Evolutionary conservation across 768 basidiomycete species (phyloP), one percentile per base, ranked within the genome.

Genomic region (Gymnopilus junonius): DNA sequence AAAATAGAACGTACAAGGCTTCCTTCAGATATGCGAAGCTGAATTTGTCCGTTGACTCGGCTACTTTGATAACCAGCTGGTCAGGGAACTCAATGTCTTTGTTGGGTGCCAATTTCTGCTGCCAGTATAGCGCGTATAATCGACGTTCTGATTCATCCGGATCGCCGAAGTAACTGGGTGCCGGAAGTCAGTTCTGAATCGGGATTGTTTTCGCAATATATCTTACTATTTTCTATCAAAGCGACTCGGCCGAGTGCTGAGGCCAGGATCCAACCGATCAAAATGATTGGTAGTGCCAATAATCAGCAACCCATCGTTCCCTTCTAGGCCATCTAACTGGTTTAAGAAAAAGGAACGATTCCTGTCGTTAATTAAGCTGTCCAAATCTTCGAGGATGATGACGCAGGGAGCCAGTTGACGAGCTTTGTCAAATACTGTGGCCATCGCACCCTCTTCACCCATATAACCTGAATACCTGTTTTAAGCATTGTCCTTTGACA

Each of bases 311-410:
- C 94, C 94, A 63, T 94, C 87, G 69, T 94, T 94, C 31, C 87
- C 84, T 70, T 89, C 87, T 32, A 94, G 74, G 1, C 93, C 93
- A 65, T 95, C 93, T 8, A 93, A 77, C 71, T 94, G 89, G 70
- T 95, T 95, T 51, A 95, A 80, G 85, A 95, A 95, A 81, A 92
- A 94, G 2, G 92, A 92, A 31, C 93, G 85, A 70, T 94, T 94
- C 7, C 70, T 54, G 68, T 93, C 85, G 63, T 86, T 92, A 77
- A 95, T 91, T 37, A 94, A 81, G 66, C 89, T 90, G 68, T 95
- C 94, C 7, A 95, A 69, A 48, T 82, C 80, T 71, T 81, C 82
- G 15, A 89, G 71, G 55, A 87, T 79, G 55, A 91, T 65, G 46
- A 92, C 83, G 66, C 89, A 92, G 32, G 91, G 91, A 1, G 89